phyloP scores from a whole-genome alignment of 148 eudicot genomes.

The Camellia sinensis region DNA sequence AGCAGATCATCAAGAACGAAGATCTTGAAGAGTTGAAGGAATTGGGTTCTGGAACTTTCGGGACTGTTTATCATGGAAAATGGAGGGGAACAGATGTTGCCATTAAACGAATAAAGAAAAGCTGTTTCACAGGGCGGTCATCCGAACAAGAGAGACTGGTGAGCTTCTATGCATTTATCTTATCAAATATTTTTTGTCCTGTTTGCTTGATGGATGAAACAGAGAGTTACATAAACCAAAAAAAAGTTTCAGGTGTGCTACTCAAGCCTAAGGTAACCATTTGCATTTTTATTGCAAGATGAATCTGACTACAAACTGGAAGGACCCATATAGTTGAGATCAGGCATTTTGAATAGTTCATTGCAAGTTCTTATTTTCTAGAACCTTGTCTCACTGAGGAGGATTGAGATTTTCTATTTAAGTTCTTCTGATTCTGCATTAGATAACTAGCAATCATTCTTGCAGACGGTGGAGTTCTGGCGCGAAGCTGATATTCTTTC shows the following conservation, averaged over 20 bases:
- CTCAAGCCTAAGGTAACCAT: not conserved
- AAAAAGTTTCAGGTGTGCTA: not conserved
- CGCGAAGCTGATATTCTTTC: slow-evolving; percentile 80
- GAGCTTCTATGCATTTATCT: slow-evolving; percentile 13
- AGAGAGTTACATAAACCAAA: not conserved
- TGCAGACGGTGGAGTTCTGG: slow-evolving; percentile 75
- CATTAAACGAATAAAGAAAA: slow-evolving; percentile 76
- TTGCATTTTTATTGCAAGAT: not conserved
- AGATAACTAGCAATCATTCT: slow-evolving; percentile 8
- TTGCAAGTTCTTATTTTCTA: not conserved
- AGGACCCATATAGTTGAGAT: not conserved
- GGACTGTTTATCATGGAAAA: slow-evolving; percentile 73
- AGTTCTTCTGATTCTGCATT: not conserved
- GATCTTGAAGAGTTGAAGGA: slow-evolving; percentile 73
- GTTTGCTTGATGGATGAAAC: slow-evolving; percentile 4
- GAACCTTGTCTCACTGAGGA: not conserved
- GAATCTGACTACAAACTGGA: not conserved
- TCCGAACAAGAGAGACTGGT: slow-evolving; percentile 93
- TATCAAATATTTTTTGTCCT: not conserved
- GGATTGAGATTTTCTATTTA: not conserved
- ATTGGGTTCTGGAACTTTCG: slow-evolving; percentile 76
- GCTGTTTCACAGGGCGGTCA: slow-evolving; percentile 80
- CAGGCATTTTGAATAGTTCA: not conserved
- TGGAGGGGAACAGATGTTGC: slow-evolving; percentile 84
- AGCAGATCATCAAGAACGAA: slow-evolving; percentile 59